A percentile compares a stretch with the other conserved stretches of the same genome.
Conservation (phyloP, 169 alveolate genomes). For the Condylostoma magnum region DNA sequence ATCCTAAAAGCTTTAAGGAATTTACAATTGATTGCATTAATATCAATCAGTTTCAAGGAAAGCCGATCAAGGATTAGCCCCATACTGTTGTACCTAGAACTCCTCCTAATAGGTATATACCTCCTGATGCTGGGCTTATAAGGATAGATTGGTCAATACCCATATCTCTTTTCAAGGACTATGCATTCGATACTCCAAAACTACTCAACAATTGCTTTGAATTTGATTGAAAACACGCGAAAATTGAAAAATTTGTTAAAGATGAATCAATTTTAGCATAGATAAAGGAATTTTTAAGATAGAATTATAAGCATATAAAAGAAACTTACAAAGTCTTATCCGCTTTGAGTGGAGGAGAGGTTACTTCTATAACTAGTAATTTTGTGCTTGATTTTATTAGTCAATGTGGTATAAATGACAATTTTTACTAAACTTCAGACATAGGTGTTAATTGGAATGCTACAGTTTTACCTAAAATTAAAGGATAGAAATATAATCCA, state of each 20-base stretch:
- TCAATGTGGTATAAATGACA: conserved; percentile 15
- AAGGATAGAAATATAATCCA: conserved; percentile 34
- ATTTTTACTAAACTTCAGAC: conserved; percentile 37
- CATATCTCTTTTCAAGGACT: conserved; percentile 14
- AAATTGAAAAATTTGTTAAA: conserved; percentile 34
- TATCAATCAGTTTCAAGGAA: neutral
- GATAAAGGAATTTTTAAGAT: conserved; percentile 27
- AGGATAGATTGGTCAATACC: conserved; percentile 11
- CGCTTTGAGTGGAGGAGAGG: conserved; percentile 28
- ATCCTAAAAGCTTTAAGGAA: no score
- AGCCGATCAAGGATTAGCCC: neutral
- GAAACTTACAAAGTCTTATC: conserved; percentile 43
- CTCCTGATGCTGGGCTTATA: neutral
- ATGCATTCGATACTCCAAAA: conserved; percentile 2
- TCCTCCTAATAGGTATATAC: neutral
- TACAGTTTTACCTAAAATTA: conserved; percentile 14
- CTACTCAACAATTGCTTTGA: neutral
- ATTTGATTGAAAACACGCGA: conserved; percentile 46
- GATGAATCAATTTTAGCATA: conserved; percentile 3
- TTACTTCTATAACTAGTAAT: conserved; percentile 49
- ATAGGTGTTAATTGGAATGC: conserved; percentile 52
- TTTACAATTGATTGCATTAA: no score
- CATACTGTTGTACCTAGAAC: neutral
- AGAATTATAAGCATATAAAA: conserved; percentile 28
- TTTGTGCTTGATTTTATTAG: conserved; percentile 42